Conservation (phyloP, 1,284 basidiomycete species). For the Ceratobasidium sp. region DNA sequence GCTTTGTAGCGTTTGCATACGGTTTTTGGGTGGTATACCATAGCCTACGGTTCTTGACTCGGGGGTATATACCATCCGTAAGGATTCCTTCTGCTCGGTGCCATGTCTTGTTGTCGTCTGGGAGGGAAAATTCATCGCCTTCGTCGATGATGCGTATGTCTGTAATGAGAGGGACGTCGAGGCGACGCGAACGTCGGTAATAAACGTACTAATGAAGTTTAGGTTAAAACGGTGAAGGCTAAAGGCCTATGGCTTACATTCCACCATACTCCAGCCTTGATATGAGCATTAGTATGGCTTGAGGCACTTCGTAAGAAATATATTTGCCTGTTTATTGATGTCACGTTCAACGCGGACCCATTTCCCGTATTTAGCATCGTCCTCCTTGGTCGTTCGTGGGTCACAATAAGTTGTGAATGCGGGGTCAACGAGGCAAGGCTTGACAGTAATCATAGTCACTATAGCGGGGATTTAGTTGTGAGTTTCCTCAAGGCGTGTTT, state of each 20-base stretch:
- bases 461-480: neutral
- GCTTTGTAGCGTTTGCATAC: slow-evolving; percentile 61
- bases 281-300: neutral
- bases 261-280: slow-evolving; percentile 60
- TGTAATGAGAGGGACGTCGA: slow-evolving; percentile 64
- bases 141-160: slow-evolving; percentile 53
- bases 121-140: slow-evolving; percentile 56
- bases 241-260: slow-evolving; percentile 37
- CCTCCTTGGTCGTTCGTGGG: slow-evolving; percentile 70
- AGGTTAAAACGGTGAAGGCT: slow-evolving; percentile 3
- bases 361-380: slow-evolving; percentile 80
- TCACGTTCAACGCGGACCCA: slow-evolving; percentile 86
- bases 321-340: slow-evolving; percentile 59
- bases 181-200: slow-evolving; percentile 80
- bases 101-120: slow-evolving; percentile 58
- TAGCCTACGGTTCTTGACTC: slow-evolving; percentile 63
- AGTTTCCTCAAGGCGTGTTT: neutral
- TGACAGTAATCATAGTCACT: slow-evolving; percentile 78
- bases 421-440: slow-evolving; percentile 73
- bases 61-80: slow-evolving; percentile 60
- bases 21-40: slow-evolving; percentile 79
- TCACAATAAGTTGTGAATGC: slow-evolving; percentile 65
- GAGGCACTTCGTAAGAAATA: neutral
- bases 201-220: slow-evolving; percentile 65
- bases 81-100: slow-evolving; percentile 63